phyloP scores from a whole-genome alignment of 2,329 filamentous ascomycete genomes.

The Fusarium foetens region DNA sequence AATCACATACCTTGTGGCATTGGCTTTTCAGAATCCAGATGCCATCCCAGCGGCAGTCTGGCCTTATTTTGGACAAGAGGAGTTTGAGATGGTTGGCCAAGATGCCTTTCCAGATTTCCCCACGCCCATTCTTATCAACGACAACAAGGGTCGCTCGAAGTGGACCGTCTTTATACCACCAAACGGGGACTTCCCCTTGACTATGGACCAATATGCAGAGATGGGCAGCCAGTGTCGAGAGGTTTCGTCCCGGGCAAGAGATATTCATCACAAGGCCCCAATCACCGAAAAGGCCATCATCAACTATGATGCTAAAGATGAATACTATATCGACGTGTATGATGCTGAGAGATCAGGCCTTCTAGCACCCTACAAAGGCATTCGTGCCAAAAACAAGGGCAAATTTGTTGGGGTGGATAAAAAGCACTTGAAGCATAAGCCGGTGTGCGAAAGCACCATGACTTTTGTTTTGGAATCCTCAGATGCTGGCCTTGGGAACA shows the following conservation, averaged over 20 bases:
- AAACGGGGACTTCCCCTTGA: slow-evolving; percentile 72
- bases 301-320: slow-evolving; percentile 70
- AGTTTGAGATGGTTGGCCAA: slow-evolving; percentile 75
- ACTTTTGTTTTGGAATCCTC: slow-evolving; percentile 79
- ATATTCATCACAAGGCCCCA: slow-evolving; percentile 53
- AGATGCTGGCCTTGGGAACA: slow-evolving; percentile 80
- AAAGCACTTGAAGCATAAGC: slow-evolving; percentile 56
- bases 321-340: slow-evolving; percentile 77
- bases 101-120: slow-evolving; percentile 76
- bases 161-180: slow-evolving; percentile 87
- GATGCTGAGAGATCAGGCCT: slow-evolving; percentile 75
- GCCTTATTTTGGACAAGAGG: slow-evolving; percentile 59
- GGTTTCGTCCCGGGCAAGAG: slow-evolving; percentile 67
- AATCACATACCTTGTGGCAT: slow-evolving; percentile 59
- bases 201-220: slow-evolving; percentile 71
- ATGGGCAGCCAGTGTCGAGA: slow-evolving; percentile 76
- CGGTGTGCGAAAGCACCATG: slow-evolving; percentile 75
- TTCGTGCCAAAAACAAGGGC: slow-evolving; percentile 54
- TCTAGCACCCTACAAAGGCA: slow-evolving; percentile 55
- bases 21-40: slow-evolving; percentile 45
- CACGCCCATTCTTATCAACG: slow-evolving; percentile 75
- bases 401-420: slow-evolving; percentile 61
- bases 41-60: slow-evolving; percentile 44
- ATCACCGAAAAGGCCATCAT: slow-evolving; percentile 57
- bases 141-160: slow-evolving; percentile 70